Base-by-base conservation (phyloP, 495 filamentous ascomycete species). In the Penicillium alfredii region DNA sequence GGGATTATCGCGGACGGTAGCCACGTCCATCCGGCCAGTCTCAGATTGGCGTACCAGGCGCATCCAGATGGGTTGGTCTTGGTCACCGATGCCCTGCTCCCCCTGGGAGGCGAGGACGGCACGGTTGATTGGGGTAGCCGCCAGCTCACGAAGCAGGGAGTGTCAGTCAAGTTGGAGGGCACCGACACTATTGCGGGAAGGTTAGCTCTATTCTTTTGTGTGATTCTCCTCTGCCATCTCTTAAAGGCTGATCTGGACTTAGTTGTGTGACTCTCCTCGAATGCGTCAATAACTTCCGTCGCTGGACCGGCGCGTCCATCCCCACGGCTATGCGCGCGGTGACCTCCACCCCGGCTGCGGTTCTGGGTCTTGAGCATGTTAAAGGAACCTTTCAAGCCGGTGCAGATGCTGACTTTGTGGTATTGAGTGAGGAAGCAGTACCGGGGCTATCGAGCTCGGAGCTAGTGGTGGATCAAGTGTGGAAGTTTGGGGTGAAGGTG, bases 361-460 rank as follows among this genome's bases (percentile, higher is more conserved):
- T 85, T 77, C 54, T 86, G 15, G 76, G 74, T 3, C 60, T 61
- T 15, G 29, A 14, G 6, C 13, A 34, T 23, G 22, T 38, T 8
- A 86, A 85, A 55, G 81, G 81, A 0, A 59, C 44, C 4, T 58
- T 86, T n/a, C 60, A 66, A 1, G 60, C 64, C 15, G 79, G 73
- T 9, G 76, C 77, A 2, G 81, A 86, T 64, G 82, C 81, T n/a
- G 82, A 86, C 56, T 45, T 86, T 33, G 76, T 84, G n/a, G 64
- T 85, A 1, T 52, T 85, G 30, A 68, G 74, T 44, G 58, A 60
- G 18, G 47, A 40, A 6, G 51, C 8, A 11, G 14, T 60, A 58
- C 14, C 46, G 43, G 40, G 57, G 17, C 50, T 50, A 32, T 17
- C 30, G 4, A 21, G n/a, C 11, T 36, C 44, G 17, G 29, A 57